Evolutionary conservation across 2,329 filamentous ascomycete species (phyloP).

Genomic region (Xylariales sp.): DNA sequence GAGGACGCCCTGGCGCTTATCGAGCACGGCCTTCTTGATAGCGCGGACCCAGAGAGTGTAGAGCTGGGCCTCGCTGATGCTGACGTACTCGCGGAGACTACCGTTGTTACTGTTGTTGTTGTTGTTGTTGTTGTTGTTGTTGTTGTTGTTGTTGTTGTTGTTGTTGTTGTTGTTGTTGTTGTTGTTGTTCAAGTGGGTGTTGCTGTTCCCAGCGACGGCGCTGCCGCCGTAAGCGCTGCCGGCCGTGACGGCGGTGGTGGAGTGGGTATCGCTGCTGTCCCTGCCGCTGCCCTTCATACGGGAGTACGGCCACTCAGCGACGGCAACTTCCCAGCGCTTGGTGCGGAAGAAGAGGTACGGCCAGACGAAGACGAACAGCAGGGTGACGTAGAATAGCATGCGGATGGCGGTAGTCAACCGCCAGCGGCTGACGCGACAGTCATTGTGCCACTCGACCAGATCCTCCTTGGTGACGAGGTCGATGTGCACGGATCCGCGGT

Average conservation of each 20-base stretch:
- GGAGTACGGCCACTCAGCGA: slow-evolving; percentile 57
- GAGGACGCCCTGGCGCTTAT: slow-evolving; percentile 50
- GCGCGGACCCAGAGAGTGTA: slow-evolving; percentile 58
- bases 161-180: too few species aligned
- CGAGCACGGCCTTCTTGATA: slow-evolving; percentile 55
- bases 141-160: too few species aligned
- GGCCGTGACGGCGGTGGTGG: too few species aligned
- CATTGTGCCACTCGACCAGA: slow-evolving; percentile 59
- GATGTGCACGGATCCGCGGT: slow-evolving; percentile 57
- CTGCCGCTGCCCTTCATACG: slow-evolving; percentile 23
- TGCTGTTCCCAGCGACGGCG: too few species aligned
- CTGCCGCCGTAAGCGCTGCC: too few species aligned
- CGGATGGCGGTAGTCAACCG: slow-evolving; percentile 60
- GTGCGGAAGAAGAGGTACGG: slow-evolving; percentile 65
- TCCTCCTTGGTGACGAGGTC: slow-evolving; percentile 54
- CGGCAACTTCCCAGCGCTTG: slow-evolving; percentile 60
- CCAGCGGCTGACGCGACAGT: slow-evolving; percentile 59
- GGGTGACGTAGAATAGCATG: slow-evolving; percentile 61
- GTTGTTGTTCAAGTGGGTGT: too few species aligned
- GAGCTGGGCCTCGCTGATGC: slow-evolving; percentile 56
- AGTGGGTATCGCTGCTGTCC: too few species aligned
- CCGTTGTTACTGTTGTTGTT: too few species aligned
- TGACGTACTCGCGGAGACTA: slow-evolving; percentile 49
- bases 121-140: too few species aligned
- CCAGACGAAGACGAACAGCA: slow-evolving; percentile 68